Conservation (phyloP, 805 yeast genomes). For the Cyberlindnera xishuangbannaensis region DNA sequence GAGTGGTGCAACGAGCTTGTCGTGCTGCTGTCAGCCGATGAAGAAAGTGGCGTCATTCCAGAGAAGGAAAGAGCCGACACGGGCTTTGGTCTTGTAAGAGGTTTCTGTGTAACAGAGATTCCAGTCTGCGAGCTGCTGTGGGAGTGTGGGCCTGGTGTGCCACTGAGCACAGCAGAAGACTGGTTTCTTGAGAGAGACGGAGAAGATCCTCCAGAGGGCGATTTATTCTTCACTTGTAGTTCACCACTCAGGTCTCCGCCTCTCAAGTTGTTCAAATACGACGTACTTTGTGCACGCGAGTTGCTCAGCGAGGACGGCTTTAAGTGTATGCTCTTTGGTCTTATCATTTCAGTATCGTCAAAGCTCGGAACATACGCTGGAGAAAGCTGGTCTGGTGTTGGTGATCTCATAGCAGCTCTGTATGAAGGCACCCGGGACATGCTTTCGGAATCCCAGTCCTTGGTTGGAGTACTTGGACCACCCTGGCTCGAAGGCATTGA, state of each 20-base stretch:
- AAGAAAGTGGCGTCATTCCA: slow-evolving; percentile 8
- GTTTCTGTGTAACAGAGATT: neutral
- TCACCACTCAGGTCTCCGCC: slow-evolving; percentile 13
- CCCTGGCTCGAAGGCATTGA: slow-evolving; percentile 23
- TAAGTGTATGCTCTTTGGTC: slow-evolving; percentile 24
- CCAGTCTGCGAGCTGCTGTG: slow-evolving; percentile 2
- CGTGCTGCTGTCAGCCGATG: slow-evolving; percentile 3
- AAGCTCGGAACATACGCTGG: slow-evolving; percentile 50
- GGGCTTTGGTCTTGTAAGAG: slow-evolving; percentile 6
- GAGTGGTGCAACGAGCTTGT: slow-evolving; percentile 2
- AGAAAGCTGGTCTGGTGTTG: slow-evolving; percentile 48
- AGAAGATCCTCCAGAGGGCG: slow-evolving; percentile 13
- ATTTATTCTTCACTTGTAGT: slow-evolving; percentile 4
- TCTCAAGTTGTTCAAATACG: slow-evolving; percentile 19
- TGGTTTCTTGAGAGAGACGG: slow-evolving; percentile 20
- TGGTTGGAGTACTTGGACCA: slow-evolving; percentile 6
- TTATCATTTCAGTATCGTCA: slow-evolving; percentile 17
- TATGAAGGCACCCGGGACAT: slow-evolving; percentile 81
- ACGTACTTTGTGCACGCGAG: slow-evolving; percentile 24
- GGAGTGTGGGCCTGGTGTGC: slow-evolving; percentile 2
- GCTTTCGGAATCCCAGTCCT: slow-evolving; percentile 37
- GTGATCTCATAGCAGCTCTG: slow-evolving; percentile 64
- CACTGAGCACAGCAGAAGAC: slow-evolving; percentile 10
- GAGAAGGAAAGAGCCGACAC: slow-evolving; percentile 6
- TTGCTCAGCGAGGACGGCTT: slow-evolving; percentile 23